Percentiles rank a stretch among this genome's conserved stretches.
phyloP scores from a whole-genome alignment of 108 stramenopile genomes.

The Cylindrotheca closterium region DNA sequence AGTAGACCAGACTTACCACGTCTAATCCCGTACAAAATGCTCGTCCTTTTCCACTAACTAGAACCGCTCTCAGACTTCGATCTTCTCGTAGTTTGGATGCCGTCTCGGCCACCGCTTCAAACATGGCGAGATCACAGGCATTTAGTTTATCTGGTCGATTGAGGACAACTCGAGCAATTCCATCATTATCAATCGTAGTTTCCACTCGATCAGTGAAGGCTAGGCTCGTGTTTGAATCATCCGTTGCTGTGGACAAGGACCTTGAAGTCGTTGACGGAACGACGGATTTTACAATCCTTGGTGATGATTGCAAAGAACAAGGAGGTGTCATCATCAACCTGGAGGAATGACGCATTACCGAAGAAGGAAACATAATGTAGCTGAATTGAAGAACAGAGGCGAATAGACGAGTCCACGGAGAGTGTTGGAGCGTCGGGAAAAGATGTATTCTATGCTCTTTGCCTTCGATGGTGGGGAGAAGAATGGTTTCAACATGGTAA shows the following conservation, averaged over 20 bases:
- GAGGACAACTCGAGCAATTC: constrained; percentile 48
- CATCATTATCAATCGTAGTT: constrained; percentile 15
- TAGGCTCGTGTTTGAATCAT: neutral
- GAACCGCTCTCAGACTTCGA: constrained; percentile 56
- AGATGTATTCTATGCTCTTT: too few species aligned
- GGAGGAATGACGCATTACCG: too few species aligned
- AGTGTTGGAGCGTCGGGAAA: too few species aligned
- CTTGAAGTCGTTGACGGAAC: neutral
- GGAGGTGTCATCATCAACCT: too few species aligned
- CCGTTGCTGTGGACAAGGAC: neutral
- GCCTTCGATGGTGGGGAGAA: too few species aligned
- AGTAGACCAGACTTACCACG: constrained; percentile 46
- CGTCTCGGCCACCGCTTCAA: constrained; percentile 71
- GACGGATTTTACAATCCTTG: too few species aligned
- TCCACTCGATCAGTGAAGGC: constrained; percentile 12
- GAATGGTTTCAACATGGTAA: too few species aligned
- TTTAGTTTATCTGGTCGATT: constrained; percentile 80
- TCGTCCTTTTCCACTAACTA: constrained; percentile 72
- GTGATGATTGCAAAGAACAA: too few species aligned
- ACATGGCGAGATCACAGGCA: constrained; percentile 75
- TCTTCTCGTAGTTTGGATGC: constrained; percentile 47
- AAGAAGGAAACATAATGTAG: too few species aligned
- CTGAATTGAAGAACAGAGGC: too few species aligned
- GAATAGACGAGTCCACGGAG: too few species aligned
- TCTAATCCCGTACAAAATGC: constrained; percentile 90